phyloP scores from a whole-genome alignment of 2,329 filamentous ascomycete species.

The Epichloe hybrida region DNA sequence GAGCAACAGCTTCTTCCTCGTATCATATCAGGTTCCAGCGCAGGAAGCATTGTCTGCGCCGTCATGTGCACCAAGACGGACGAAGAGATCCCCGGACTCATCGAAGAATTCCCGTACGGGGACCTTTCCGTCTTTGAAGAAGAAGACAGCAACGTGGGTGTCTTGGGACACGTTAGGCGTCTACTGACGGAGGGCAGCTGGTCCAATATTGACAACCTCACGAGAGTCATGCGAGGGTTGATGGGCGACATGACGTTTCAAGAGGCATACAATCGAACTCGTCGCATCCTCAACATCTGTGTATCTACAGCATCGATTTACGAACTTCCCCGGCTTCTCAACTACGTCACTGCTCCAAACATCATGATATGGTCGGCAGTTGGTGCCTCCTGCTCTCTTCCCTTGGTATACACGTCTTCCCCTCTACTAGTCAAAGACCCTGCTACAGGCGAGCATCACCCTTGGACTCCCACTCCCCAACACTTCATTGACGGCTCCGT shows the following conservation, averaged over 20 bases:
- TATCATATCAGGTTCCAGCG: constrained; percentile 78
- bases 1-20: constrained; percentile 63
- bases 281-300: constrained; percentile 83
- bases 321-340: constrained; percentile 68
- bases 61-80: constrained; percentile 68
- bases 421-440: constrained; percentile 76
- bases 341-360: constrained; percentile 87
- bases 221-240: constrained; percentile 64
- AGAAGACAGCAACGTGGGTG: constrained; percentile 40
- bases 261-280: constrained; percentile 89
- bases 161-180: constrained; percentile 56
- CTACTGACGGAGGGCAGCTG: constrained; percentile 71
- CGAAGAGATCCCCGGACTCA: constrained; percentile 57
- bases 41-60: constrained; percentile 73
- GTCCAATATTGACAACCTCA: constrained; percentile 73
- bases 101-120: constrained; percentile 63
- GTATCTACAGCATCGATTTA: constrained; percentile 81
- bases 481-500: constrained; percentile 91
- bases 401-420: constrained; percentile 68
- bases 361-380: constrained; percentile 95
- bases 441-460: constrained; percentile 57
- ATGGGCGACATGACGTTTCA: constrained; percentile 88
- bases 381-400: constrained; percentile 89
- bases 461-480: constrained; percentile 77
- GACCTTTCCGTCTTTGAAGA: constrained; percentile 70